phyloP scores from a whole-genome alignment of 768 basidiomycete species.

The Collybiopsis luxurians region DNA sequence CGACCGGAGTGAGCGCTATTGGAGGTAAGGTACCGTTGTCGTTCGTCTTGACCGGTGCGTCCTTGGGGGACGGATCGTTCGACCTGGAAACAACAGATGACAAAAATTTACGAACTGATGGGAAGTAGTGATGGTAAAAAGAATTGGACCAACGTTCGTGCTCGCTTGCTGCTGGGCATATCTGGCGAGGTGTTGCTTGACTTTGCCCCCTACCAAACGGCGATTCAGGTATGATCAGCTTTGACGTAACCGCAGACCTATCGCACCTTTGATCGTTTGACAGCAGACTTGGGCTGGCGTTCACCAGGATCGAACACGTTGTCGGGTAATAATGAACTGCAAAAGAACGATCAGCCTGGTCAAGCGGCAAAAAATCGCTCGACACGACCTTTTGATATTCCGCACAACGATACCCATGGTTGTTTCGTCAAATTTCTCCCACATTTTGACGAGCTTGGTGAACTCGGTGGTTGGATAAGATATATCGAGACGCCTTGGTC shows the following conservation, averaged over 20 bases:
- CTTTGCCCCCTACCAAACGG: constrained; percentile 52
- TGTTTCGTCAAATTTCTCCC: constrained; percentile 91
- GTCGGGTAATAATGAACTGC: constrained; percentile 74
- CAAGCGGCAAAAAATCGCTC: background rate
- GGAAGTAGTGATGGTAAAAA: constrained; percentile 19
- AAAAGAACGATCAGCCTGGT: background rate
- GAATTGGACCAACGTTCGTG: constrained; percentile 58
- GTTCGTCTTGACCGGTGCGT: constrained; percentile 33
- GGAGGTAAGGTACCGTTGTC: constrained; percentile 38
- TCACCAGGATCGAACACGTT: constrained; percentile 81
- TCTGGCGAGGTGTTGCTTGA: constrained; percentile 62
- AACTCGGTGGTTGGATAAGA: constrained; percentile 97
- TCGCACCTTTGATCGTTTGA: constrained; percentile 74
- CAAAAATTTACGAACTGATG: constrained; percentile 24
- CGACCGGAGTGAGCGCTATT: constrained; percentile 25
- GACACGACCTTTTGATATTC: constrained; percentile 81
- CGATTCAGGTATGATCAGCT: background rate
- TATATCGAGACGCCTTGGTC: constrained; percentile 87
- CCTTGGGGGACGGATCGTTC: constrained; percentile 4
- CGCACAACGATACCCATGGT: constrained; percentile 94
- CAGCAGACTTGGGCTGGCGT: constrained; percentile 60
- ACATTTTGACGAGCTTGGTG: constrained; percentile 87
- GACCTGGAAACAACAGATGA: constrained; percentile 41
- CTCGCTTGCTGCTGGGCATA: constrained; percentile 74
- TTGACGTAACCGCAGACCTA: background rate